phyloP scores from a whole-genome alignment of 768 basidiomycete species.

The Suillus plorans region DNA sequence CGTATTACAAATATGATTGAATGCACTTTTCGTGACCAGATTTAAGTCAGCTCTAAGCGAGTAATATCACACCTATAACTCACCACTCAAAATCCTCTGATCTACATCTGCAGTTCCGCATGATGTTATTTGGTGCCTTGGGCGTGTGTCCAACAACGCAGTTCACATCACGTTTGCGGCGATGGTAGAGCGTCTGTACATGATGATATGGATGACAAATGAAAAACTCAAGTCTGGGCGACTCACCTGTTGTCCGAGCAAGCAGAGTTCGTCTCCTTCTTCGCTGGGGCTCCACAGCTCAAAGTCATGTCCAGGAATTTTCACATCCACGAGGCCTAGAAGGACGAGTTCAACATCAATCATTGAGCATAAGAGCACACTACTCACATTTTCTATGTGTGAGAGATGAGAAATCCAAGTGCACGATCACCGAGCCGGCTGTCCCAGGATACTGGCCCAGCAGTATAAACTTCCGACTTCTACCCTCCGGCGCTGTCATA shows the following conservation, averaged over 20 bases:
- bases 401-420: constrained; percentile 85
- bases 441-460: constrained; percentile 60
- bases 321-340: constrained; percentile 63
- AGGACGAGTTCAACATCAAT: constrained; percentile 5
- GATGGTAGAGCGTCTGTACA: constrained; percentile 82
- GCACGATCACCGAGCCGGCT: constrained; percentile 54
- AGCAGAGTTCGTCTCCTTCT: constrained; percentile 79
- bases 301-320: constrained; percentile 86
- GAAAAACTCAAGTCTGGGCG: neutral
- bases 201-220: neutral
- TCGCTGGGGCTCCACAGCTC: constrained; percentile 97
- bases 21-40: constrained; percentile 60
- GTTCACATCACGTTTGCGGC: constrained; percentile 72
- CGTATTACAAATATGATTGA: constrained; percentile 76
- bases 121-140: constrained; percentile 53
- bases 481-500: constrained; percentile 87
- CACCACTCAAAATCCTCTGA: constrained; percentile 92
- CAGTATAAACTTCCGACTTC: constrained; percentile 86
- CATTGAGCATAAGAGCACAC: neutral
- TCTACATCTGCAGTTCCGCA: constrained; percentile 73
- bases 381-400: constrained; percentile 73
- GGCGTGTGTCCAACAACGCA: constrained; percentile 79
- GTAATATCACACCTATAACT: constrained; percentile 20
- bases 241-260: constrained; percentile 87
- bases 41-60: neutral